Evolutionary conservation across 2,329 filamentous ascomycete species (phyloP), one percentile per base, ranked within the genome.

Genomic region (Bipolaris zeicola): DNA sequence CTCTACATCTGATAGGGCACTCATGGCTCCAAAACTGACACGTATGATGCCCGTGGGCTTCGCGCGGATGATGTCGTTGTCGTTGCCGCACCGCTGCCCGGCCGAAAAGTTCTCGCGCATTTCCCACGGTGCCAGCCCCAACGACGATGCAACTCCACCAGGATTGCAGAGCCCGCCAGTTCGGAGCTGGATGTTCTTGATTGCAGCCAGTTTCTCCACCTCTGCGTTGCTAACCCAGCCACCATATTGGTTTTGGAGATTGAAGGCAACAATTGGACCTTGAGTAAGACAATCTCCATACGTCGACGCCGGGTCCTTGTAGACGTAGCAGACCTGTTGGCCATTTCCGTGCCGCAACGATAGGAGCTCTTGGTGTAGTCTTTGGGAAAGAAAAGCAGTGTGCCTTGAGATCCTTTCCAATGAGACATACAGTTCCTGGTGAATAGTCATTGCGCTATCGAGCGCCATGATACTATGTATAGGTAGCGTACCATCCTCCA

Each of bases 141-240:
- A 82, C 18, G 87, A 85, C 1, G 83, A 81, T 13, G 92, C 89
- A 55, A 96, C 85, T 1, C 92, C 92, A 8, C 93, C 95, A 1
- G 95, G 94, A 67, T 96, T 97, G 77, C 95, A 99, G 1, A 97
- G 81, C 0, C 92, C 90, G 5, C 95, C 95, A 0, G 92, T 96
- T 36, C 95, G 86, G 16, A 98, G 79, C 68, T 97, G 91, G 39
- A 98, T 89, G 46, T 86, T 85, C 62, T 89, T 91, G 18, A 96
- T 80, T 2, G 85, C 83, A 6, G 92, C 90, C 20, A 97, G 80
- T 73, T 94, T 96, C 72, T 98, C 93, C 16, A 98, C 87, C 70
- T 98, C 93, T 13, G 86, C 82, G 60, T 93, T 88, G 62, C 90
- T 91, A 49, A 95, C 75, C 89, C 91, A 96, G 26, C 84, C 83